A percentile compares a stretch with the other conserved stretches of the same genome.
Conservation (phyloP, 345 rosid genomes). For the Rhizophora mangle region DNA sequence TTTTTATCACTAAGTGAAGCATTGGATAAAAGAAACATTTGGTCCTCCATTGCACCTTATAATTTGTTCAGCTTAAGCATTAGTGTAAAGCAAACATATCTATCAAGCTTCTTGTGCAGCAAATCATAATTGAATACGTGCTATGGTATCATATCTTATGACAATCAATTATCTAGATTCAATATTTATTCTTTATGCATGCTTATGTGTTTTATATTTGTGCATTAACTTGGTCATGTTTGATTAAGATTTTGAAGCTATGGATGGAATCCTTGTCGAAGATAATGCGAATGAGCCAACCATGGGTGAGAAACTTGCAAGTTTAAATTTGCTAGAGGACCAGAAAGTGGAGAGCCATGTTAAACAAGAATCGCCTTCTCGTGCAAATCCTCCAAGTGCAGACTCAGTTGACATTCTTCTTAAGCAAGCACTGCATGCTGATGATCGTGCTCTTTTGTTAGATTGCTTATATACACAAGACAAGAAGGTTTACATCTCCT, state of each 20-base stretch:
- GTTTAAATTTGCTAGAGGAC: constrained; percentile 43
- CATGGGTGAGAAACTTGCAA: constrained; percentile 83
- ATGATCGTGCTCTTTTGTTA: constrained; percentile 76
- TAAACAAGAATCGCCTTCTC: constrained; percentile 31
- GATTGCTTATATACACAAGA: constrained; percentile 91
- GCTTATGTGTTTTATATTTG: background rate
- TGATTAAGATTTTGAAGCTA: constrained; percentile 50
- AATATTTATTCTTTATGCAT: no score
- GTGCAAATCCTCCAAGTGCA: constrained; percentile 70
- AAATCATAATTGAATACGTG: no score
- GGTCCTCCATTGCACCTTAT: no score
- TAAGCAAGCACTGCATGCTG: constrained; percentile 84
- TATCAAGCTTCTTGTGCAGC: no score
- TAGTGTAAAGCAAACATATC: no score
- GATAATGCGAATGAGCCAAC: constrained; percentile 76
- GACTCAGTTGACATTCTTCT: constrained; percentile 79
- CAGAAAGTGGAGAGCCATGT: constrained; percentile 31
- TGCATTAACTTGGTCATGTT: constrained; percentile 4
- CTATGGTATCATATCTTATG: no score
- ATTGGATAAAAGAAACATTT: no score
- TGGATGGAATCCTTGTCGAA: constrained; percentile 61
- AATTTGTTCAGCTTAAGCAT: no score
- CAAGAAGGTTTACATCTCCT: constrained; percentile 57
- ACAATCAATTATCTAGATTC: no score
- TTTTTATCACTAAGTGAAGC: no score